Evolutionary conservation across 2,329 filamentous ascomycete species (phyloP).

Genomic region (Talaromyces sp.): DNA sequence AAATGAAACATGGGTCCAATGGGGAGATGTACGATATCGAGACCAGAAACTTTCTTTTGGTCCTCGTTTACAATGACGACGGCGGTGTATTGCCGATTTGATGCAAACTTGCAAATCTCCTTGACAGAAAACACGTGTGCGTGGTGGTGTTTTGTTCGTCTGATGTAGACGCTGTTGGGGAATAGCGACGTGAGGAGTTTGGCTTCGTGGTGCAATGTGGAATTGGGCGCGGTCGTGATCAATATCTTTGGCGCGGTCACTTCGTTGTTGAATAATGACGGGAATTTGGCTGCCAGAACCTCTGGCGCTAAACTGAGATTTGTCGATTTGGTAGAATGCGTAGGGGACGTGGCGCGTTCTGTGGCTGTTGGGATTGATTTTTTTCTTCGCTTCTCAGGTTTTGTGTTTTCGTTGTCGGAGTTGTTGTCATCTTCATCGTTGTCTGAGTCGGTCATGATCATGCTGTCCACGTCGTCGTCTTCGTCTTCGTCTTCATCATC

Average conservation of each 20-base stretch:
- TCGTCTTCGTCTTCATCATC: conserved; percentile 50
- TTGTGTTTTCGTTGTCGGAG: conserved; percentile 29
- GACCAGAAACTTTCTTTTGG: conserved; percentile 71
- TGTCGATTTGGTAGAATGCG: conserved; percentile 51
- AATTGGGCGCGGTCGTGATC: conserved; percentile 85
- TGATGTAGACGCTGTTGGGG: conserved; percentile 75
- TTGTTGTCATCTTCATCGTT: conserved; percentile 37
- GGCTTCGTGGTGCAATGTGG: conserved; percentile 78
- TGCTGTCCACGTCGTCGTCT: conserved; percentile 66
- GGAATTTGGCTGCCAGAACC: conserved; percentile 56
- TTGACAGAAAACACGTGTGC: conserved; percentile 85
- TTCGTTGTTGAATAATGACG: conserved; percentile 48
- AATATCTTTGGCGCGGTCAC: conserved; percentile 70
- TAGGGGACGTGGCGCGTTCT: conserved; percentile 50
- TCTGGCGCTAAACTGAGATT: conserved; percentile 57
- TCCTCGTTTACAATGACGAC: conserved; percentile 85
- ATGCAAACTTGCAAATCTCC: conserved; percentile 82
- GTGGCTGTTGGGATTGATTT: conserved; percentile 31
- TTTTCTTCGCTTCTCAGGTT: conserved; percentile 21
- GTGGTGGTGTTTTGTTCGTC: conserved; percentile 74
- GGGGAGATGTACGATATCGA: conserved; percentile 81
- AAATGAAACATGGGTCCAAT: conserved; percentile 89
- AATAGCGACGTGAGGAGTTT: conserved; percentile 73
- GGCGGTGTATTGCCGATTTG: conserved; percentile 75
- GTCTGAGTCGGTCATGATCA: conserved; percentile 51